Base-by-base conservation (phyloP, 495 filamentous ascomycete species). In the Xylaria telfairii region DNA sequence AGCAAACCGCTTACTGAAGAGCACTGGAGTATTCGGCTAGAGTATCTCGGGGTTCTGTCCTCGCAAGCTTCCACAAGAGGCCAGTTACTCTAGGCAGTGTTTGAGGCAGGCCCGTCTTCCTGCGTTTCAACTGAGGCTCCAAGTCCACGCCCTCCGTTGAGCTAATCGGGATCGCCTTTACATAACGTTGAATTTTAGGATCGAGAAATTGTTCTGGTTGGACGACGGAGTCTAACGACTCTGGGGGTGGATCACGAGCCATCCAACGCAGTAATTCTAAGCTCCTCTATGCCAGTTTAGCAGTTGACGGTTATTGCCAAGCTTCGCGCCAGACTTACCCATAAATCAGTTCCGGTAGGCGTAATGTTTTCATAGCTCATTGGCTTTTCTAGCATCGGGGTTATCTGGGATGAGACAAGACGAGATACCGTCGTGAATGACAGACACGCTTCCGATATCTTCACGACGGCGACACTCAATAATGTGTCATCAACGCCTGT, bases 211-310 rank as follows among this genome's bases (percentile, higher is more conserved):
- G 76, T 5, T 71, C 74, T 3, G 74, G 41, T 46, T 42, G 59
- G 3, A 77, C 32, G 2, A 72, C 69, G 21, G 53, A 49, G 54
- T 56, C 70, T 28, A 75, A 62, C 0, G 46, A 34, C 21, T 10
- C 21, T 4, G 74, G 71, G 32, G 57, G 63, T 3, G 75, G 69
- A 19, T 71, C 73, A 47, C 68, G 51, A 10, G 71, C 67, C 34
- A 74, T 63, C 19, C 75, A 75, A 15, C 53, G 71, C 5, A 85
- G 74, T 15, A 85, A 54, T 10, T 74, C 70, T 13, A 80, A 61
- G 54, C 78, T 78, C 56, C 75, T 75, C 82, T 84, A 57, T 13
- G 26, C 10, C 5, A 30, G 51, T 80, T 70, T 73, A 83, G 77
- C 65, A 67, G 1, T 15, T 62, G 12, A 57, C 28, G 30, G 59